Percentiles rank a stretch among this genome's conserved stretches.
Evolutionary conservation across 257 asterid genomes (phyloP).

Genomic region (Striga asiatica): DNA sequence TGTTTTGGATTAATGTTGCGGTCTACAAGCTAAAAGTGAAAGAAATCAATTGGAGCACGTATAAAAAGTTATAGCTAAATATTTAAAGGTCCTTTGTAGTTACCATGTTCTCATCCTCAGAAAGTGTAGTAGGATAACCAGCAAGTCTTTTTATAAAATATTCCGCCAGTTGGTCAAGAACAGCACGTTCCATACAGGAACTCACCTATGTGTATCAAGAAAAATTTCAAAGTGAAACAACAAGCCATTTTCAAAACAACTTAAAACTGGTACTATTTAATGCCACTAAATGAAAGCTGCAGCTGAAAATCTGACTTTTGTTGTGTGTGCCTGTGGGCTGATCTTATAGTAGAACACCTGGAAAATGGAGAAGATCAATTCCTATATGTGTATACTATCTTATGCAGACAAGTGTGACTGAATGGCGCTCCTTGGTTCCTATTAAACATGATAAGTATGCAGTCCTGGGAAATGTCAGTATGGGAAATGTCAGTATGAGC

Average conservation of each 20-base stretch:
- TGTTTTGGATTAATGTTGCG: slow-evolving; percentile 55
- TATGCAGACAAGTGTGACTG: background rate
- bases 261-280: slow-evolving; percentile 1
- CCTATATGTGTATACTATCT: background rate
- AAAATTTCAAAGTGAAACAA: slow-evolving; percentile 9
- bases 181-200: slow-evolving; percentile 93
- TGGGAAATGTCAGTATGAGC: slow-evolving; percentile 19
- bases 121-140: slow-evolving; percentile 69
- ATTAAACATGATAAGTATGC: background rate
- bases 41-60: slow-evolving; percentile 14
- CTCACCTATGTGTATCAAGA: slow-evolving; percentile 48
- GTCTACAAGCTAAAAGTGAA: slow-evolving; percentile 54
- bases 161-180: slow-evolving; percentile 74
- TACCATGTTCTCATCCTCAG: slow-evolving; percentile 82
- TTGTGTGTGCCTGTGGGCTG: slow-evolving; percentile 5
- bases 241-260: background rate
- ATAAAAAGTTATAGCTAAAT: background rate
- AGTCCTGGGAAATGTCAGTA: too few relatives aligned
- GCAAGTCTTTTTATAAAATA: slow-evolving; percentile 61
- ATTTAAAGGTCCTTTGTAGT: slow-evolving; percentile 13
- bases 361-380: background rate
- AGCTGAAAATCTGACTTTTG: too few relatives aligned
- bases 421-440: background rate
- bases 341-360: slow-evolving; percentile 1
- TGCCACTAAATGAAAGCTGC: slow-evolving; percentile 11